A percentile compares a stretch with the other conserved stretches of the same genome.
These are phyloP conservation scores for Candida sphagnicola DNA, from an alignment of 805 yeast genomes.

Conservation along the genomic window DNA sequence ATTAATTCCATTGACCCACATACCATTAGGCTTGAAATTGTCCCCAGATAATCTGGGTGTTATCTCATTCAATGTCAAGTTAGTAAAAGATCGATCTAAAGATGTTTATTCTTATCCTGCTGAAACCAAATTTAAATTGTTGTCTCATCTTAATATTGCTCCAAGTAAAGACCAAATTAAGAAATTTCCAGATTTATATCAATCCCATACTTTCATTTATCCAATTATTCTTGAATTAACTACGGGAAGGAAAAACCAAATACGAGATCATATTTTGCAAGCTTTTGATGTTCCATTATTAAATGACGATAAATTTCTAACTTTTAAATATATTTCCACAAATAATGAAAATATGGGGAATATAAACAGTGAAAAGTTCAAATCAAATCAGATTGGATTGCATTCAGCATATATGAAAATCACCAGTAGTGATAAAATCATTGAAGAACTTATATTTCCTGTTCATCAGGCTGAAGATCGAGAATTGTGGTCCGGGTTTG, in stretches of 20 bases:
- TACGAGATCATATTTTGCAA: constrained; percentile 19
- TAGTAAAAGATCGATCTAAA: constrained; percentile 8
- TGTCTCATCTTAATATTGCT: constrained; percentile 8
- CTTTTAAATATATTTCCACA: constrained; percentile 11
- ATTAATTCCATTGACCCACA: constrained; percentile 7
- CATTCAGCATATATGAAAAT: constrained; percentile 15
- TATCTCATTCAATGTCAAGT: constrained; percentile 12
- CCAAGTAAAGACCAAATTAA: constrained; percentile 5
- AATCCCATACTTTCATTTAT: constrained; percentile 8
- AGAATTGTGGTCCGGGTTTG: constrained; percentile 12
- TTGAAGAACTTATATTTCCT: constrained; percentile 7
- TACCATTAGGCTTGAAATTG: background rate
- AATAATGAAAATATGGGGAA: background rate
- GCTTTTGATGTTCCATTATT: constrained; percentile 16
- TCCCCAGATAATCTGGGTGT: constrained; percentile 7
- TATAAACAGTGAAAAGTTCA: constrained; percentile 13
- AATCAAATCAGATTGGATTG: constrained; percentile 19
- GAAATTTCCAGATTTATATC: constrained; percentile 13
- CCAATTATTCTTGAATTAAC: constrained; percentile 17
- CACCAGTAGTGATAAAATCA: background rate
- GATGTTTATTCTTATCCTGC: constrained; percentile 9
- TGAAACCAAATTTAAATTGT: constrained; percentile 14
- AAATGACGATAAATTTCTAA: constrained; percentile 19
- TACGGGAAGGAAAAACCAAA: constrained; percentile 24
- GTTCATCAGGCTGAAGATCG: constrained; percentile 5